These are phyloP conservation scores for Ophiocordyceps camponoti-saundersi DNA, from an alignment of 2,329 filamentous ascomycete genomes.

Conservation along the genomic window DNA sequence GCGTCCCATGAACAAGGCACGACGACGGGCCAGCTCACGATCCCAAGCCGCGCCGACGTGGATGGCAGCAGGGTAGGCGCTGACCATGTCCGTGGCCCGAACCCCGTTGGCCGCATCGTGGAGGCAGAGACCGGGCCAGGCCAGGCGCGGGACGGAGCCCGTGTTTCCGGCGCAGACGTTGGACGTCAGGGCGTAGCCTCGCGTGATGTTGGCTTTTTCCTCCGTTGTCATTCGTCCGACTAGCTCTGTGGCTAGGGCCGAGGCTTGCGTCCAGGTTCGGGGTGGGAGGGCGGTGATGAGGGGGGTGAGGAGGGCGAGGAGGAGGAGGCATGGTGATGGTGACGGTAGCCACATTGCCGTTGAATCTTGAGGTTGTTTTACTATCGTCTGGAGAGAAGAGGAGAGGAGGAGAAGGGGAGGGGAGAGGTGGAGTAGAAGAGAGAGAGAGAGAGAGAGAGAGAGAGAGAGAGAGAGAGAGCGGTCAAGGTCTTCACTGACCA, in stretches of 20 bases:
- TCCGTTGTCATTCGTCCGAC: conserved; percentile 47
- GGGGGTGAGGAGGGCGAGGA: background rate
- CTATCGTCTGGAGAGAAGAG: background rate
- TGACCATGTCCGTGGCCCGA: conserved; percentile 28
- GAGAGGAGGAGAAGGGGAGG: background rate
- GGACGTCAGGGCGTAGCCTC: conserved; percentile 31
- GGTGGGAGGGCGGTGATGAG: background rate
- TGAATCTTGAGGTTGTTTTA: background rate
- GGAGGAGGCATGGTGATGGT: background rate
- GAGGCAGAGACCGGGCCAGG: conserved; percentile 29
- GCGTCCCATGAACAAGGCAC: conserved; percentile 34
- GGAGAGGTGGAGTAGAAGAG: no score
- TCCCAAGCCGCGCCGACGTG: conserved; percentile 37
- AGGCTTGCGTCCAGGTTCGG: conserved; percentile 36
- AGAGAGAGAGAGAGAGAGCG: no score
- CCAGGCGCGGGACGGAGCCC: conserved; percentile 24
- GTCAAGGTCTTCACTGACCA: no score
- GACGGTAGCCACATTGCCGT: background rate
- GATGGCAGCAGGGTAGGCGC: conserved; percentile 27
- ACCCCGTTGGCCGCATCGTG: conserved; percentile 33
- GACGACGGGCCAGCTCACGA: conserved; percentile 29
- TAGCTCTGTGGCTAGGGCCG: conserved; percentile 36
- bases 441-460: no score
- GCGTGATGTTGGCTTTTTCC: conserved; percentile 39
- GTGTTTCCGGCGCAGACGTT: conserved; percentile 31